Evolutionary conservation across 768 basidiomycete species (phyloP).

Genomic region (Kwoniella bestiolae): DNA sequence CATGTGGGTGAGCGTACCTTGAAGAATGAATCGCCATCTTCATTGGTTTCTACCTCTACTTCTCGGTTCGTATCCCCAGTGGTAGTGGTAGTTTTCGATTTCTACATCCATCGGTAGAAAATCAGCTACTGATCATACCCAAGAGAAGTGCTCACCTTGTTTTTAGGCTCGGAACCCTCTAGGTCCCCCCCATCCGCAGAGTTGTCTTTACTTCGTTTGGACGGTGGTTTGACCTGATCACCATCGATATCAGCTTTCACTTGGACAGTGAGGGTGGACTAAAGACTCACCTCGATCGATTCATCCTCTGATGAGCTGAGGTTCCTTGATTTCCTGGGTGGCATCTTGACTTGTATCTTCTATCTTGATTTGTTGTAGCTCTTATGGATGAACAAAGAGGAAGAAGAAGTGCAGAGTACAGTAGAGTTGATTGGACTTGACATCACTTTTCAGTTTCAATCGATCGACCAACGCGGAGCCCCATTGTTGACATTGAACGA

Average conservation of each 20-base stretch:
- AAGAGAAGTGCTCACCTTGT: not conserved
- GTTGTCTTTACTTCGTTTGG: not conserved
- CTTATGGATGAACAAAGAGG: too few relatives aligned
- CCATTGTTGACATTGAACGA: not conserved
- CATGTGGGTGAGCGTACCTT: too few relatives aligned
- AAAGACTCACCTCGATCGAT: not conserved
- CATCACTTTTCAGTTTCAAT: not conserved
- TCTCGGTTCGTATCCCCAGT: not conserved
- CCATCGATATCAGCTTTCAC: not conserved
- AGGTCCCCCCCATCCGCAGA: not conserved
- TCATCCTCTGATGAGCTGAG: constrained; percentile 9
- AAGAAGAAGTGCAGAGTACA: too few relatives aligned
- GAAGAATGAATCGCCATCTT: constrained; percentile 32
- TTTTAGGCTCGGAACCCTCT: constrained; percentile 1
- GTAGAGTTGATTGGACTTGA: not conserved
- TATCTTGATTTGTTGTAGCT: not conserved
- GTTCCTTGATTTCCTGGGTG: not conserved
- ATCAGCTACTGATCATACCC: not conserved
- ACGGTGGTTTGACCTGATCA: not conserved
- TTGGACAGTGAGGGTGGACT: not conserved
- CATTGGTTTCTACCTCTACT: constrained; percentile 20
- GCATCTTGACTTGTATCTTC: not conserved
- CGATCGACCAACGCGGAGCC: not conserved
- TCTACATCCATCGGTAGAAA: not conserved
- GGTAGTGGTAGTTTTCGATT: not conserved